Evolutionary conservation across 805 yeast genomes (phyloP).

Genomic region (Isabelozyma rhagii): DNA sequence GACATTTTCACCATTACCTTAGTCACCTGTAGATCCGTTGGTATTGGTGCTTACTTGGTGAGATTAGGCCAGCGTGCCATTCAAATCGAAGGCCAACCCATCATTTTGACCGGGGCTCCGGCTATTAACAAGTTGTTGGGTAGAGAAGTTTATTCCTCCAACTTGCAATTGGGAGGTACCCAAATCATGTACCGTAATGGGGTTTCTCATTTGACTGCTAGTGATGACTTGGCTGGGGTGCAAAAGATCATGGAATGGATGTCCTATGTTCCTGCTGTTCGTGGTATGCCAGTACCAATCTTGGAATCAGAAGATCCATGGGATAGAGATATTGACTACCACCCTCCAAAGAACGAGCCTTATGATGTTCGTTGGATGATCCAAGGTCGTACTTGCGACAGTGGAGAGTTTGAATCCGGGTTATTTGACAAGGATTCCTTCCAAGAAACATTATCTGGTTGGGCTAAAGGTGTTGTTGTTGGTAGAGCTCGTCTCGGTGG

Average conservation of each 20-base stretch:
- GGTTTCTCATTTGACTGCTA: conserved; percentile 96
- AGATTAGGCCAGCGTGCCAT: conserved; percentile 98
- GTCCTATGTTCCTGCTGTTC: conserved; percentile 88
- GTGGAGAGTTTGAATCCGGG: conserved; percentile 77
- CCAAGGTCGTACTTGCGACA: conserved; percentile 70
- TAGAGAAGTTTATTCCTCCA: conserved; percentile 94
- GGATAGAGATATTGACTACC: conserved; percentile 89
- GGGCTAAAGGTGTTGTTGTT: conserved; percentile 98
- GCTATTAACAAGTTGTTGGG: conserved; percentile 96
- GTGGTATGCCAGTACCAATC: conserved; percentile 88
- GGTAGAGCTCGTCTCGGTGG: conserved; percentile 99
- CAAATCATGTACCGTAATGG: conserved; percentile 98
- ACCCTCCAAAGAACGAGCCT: conserved; percentile 66
- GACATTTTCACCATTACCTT: conserved; percentile 97
- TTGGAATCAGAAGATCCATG: conserved; percentile 78
- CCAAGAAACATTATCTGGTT: conserved; percentile 94
- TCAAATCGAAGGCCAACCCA: conserved; percentile 98
- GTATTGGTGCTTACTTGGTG: conserved; percentile 98
- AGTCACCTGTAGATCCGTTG: conserved; percentile 99
- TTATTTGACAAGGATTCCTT: conserved; percentile 89
- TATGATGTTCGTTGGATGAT: conserved; percentile 96
- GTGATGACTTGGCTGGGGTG: conserved; percentile 95
- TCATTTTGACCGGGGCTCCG: conserved; percentile 98
- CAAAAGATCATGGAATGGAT: conserved; percentile 93
- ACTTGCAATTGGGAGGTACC: conserved; percentile 98